Evolutionary conservation across 345 rosid species (phyloP).

Genomic region (Kandelia obovata): DNA sequence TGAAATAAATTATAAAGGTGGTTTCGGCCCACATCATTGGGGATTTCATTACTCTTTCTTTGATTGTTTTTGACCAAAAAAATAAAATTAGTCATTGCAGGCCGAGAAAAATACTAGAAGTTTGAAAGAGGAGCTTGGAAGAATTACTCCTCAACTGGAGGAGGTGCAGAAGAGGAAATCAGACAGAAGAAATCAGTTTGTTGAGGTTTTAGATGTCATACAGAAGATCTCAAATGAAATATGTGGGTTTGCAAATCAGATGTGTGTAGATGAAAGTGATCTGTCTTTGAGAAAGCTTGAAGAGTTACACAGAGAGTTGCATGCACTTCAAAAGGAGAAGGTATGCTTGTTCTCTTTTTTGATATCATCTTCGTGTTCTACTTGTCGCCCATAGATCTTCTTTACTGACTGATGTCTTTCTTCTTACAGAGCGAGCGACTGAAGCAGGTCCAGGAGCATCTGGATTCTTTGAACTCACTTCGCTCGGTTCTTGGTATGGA

Average conservation of each 20-base stretch:
- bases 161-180: slow-evolving; percentile 40
- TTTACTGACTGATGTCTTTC: background rate
- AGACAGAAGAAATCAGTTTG: slow-evolving; percentile 45
- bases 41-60: no score
- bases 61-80: background rate
- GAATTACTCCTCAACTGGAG: slow-evolving; percentile 39
- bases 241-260: slow-evolving; percentile 24
- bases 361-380: background rate
- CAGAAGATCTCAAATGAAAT: slow-evolving; percentile 47
- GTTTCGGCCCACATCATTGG: no score
- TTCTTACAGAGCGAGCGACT: slow-evolving; percentile 58
- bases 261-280: slow-evolving; percentile 47
- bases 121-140: slow-evolving; percentile 46
- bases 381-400: background rate
- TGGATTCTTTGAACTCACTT: slow-evolving; percentile 43
- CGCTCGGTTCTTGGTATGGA: slow-evolving; percentile 80
- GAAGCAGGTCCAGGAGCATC: slow-evolving; percentile 53
- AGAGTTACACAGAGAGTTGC: slow-evolving; percentile 61
- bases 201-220: slow-evolving; percentile 43
- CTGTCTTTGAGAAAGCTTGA: slow-evolving; percentile 75
- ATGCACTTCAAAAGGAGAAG: slow-evolving; percentile 71
- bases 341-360: slow-evolving; percentile 26
- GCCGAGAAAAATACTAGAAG: slow-evolving; percentile 60
- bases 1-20: no score
- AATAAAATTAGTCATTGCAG: slow-evolving; percentile 31